Base-by-base conservation (phyloP, 495 filamentous ascomycete species). In the Penicillium canescens region DNA sequence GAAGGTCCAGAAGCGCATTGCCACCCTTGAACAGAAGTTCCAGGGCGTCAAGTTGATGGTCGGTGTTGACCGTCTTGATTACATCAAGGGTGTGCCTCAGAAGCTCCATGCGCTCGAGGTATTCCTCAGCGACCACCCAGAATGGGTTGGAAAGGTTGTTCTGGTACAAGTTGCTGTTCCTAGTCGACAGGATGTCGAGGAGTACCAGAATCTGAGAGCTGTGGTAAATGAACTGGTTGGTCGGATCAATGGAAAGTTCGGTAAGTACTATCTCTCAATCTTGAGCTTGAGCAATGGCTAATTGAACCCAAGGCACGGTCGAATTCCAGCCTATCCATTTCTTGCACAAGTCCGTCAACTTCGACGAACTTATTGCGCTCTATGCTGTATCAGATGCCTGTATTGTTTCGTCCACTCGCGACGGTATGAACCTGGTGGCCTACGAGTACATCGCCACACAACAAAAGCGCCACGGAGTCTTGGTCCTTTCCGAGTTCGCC, bases 301-400 rank as follows among this genome's bases (percentile, higher is more conserved):
- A 73, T 45, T 18, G 3, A 6, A 36, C 35, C 33, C 0, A 47
- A 86, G 84, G 92, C 61, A 96, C 91, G 5, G 85, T 97, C 57
- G 94, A 98, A 68, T 97, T 96, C 72, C 95, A 93, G 87, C 93
- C 93, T 0, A 97, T 98, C 61, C 94, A 97, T 70, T 98, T 96
- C 75, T 83, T 98, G 62, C 93, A 98, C 76, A 92, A 96, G 68
- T 93, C 89, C 4, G 90, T 97, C 66, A 79, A 84, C 38, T 96
- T 96, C 59, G 89, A 96, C 57, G 93, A 98, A 70, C 82, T 98
- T 16, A 89, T 94, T 44, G 93, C 93, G 0, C 80, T 98, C 3
- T 98, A 98, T 60, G 90, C 93, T 14, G 87, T 96, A 18, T 94
- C 90, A 7, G 94, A 97, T 67, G 91, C 90, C 24, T 98, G 93